Percentiles rank a stretch among this genome's conserved stretches.
These are phyloP conservation scores for Phytophthora chlamydospora DNA, from an alignment of 352 stramenopile species.

Conservation along the genomic window DNA sequence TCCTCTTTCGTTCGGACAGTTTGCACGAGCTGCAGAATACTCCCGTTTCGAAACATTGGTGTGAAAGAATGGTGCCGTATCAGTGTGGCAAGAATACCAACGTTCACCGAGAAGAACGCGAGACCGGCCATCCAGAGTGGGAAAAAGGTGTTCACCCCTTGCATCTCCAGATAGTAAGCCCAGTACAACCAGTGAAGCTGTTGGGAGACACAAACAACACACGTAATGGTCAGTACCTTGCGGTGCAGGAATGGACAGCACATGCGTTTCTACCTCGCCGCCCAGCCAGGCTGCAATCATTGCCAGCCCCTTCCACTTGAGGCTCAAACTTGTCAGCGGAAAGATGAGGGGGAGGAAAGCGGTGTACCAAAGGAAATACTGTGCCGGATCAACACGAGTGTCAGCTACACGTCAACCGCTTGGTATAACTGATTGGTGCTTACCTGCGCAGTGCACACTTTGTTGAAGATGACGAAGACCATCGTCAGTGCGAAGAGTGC, in stretches of 20 bases:
- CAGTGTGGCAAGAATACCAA: conserved; percentile 75
- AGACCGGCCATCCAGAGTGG: conserved; percentile 87
- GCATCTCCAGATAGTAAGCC: conserved; percentile 92
- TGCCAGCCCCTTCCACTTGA: conserved; percentile 67
- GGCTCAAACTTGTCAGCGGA: conserved; percentile 60
- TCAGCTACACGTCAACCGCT: conserved; percentile 11
- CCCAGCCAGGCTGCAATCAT: conserved; percentile 80
- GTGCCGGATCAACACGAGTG: conserved; percentile 38
- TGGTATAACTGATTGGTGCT: conserved; percentile 1
- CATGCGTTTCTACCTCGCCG: conserved; percentile 57
- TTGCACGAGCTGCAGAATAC: conserved; percentile 46
- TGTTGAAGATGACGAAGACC: conserved; percentile 99
- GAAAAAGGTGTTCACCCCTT: conserved; percentile 90
- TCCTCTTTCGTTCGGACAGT: conserved; percentile 27
- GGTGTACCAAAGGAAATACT: conserved; percentile 99
- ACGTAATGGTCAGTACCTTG: conserved; percentile 9
- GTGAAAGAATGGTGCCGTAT: conserved; percentile 70
- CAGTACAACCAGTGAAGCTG: conserved; percentile 91
- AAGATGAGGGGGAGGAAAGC: conserved; percentile 90
- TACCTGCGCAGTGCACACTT: conserved; percentile 91
- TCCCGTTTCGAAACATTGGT: conserved; percentile 60
- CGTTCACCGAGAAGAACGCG: conserved; percentile 90
- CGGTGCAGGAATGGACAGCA: not conserved
- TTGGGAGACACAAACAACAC: not conserved
- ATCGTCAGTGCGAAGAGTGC: conserved; percentile 98